These are phyloP conservation scores for Hanseniaspora nectarophila DNA, from an alignment of 805 yeast species.

Conservation along the genomic window DNA sequence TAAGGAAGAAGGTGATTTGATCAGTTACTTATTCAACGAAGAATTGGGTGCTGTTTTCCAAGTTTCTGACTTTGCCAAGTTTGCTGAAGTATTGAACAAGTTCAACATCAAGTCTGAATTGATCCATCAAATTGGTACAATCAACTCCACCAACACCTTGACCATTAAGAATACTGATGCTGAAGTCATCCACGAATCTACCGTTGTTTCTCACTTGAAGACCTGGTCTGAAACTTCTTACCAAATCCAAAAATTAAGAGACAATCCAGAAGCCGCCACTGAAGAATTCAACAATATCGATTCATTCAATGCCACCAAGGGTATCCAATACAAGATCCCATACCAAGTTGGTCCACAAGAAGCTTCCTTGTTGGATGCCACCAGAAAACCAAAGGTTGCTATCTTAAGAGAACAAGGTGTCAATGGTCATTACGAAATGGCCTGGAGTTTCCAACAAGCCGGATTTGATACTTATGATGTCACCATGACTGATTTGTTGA, in stretches of 20 bases:
- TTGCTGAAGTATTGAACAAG: constrained; percentile 42
- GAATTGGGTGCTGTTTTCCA: constrained; percentile 97
- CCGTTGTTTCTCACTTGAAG: constrained; percentile 66
- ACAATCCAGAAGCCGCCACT: constrained; percentile 80
- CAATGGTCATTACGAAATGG: constrained; percentile 97
- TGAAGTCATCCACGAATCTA: constrained; percentile 36
- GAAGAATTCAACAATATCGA: constrained; percentile 64
- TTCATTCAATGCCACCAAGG: constrained; percentile 76
- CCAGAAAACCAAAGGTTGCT: constrained; percentile 74
- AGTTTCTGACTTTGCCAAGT: constrained; percentile 45
- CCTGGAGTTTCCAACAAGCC: constrained; percentile 88
- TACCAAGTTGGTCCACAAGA: constrained; percentile 41
- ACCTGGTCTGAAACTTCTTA: constrained; percentile 82
- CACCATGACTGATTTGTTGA: constrained; percentile 85
- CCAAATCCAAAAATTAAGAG: constrained; percentile 81
- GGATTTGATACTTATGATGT: constrained; percentile 92
- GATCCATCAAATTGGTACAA: constrained; percentile 54
- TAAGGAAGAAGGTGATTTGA: constrained; percentile 31
- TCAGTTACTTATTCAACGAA: constrained; percentile 67
- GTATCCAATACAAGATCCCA: constrained; percentile 69
- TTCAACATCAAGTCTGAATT: constrained; percentile 46
- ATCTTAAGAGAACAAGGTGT: constrained; percentile 97
- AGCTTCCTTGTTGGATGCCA: constrained; percentile 20
- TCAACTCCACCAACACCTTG: constrained; percentile 29
- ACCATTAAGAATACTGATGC: constrained; percentile 25